phyloP scores from a whole-genome alignment of 345 rosid genomes.

The Arabidopsis suecica region DNA sequence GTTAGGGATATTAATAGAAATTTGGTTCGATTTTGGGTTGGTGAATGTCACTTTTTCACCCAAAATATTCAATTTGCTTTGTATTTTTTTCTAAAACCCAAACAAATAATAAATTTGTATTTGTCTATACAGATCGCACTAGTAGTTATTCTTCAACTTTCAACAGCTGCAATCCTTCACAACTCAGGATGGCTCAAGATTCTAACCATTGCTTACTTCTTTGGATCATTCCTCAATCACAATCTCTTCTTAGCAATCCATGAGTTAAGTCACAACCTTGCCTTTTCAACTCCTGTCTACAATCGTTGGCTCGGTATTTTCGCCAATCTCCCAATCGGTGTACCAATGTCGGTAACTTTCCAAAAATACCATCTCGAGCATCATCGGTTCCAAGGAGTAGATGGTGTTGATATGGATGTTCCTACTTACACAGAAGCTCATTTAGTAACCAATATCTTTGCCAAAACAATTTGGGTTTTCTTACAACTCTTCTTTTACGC shows the following conservation, averaged over 20 bases:
- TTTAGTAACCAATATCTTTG: constrained; percentile 57
- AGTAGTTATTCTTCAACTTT: constrained; percentile 76
- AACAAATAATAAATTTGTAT: background rate
- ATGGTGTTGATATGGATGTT: constrained; percentile 81
- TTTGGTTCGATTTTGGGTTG: background rate
- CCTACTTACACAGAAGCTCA: constrained; percentile 73
- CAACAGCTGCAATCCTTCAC: constrained; percentile 64
- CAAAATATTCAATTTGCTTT: background rate
- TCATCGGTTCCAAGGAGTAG: constrained; percentile 89
- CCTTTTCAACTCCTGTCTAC: constrained; percentile 76
- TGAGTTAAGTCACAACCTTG: constrained; percentile 91
- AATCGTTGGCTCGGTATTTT: constrained; percentile 90
- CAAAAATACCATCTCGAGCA: constrained; percentile 94
- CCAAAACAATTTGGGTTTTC: constrained; percentile 79
- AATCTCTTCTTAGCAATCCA: constrained; percentile 93
- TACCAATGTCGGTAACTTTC: constrained; percentile 89
- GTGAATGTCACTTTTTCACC: background rate
- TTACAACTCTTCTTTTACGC: constrained; percentile 93
- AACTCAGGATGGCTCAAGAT: constrained; percentile 77
- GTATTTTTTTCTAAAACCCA: background rate
- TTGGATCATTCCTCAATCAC: constrained; percentile 89
- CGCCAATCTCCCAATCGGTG: constrained; percentile 88
- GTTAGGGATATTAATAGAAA: too few species aligned
- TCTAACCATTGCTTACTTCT: constrained; percentile 68
- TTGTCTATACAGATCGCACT: constrained; percentile 54